A percentile compares a stretch with the other conserved stretches of the same genome.
These are phyloP conservation scores for Hypholoma sublateritium DNA, from an alignment of 768 basidiomycete species.

Conservation along the genomic window DNA sequence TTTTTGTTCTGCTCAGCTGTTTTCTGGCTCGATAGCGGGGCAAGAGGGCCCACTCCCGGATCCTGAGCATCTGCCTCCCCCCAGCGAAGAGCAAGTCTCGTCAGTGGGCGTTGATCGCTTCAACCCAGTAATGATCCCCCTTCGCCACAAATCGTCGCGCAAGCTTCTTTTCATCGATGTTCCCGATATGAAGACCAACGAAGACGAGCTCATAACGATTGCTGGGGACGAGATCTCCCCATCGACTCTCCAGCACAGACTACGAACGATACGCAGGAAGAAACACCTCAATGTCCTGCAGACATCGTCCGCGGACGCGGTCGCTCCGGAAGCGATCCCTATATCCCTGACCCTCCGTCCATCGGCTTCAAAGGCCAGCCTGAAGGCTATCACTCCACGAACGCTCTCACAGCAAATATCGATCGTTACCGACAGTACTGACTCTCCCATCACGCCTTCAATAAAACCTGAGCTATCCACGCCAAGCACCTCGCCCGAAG, in stretches of 20 bases:
- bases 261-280: conserved; percentile 38
- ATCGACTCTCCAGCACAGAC: conserved; percentile 6
- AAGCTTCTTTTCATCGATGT: conserved; percentile 6
- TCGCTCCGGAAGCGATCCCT: conserved; percentile 22
- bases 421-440: background rate
- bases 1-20: background rate
- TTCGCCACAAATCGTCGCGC: conserved; percentile 13
- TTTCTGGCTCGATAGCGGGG: background rate
- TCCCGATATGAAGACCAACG: conserved; percentile 1
- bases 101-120: conserved; percentile 20
- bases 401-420: background rate
- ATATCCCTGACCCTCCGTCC: conserved; percentile 18
- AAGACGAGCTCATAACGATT: background rate
- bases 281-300: conserved; percentile 31
- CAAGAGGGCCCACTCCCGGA: conserved; percentile 4
- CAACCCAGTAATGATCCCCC: conserved; percentile 9
- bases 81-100: conserved; percentile 10
- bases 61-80: conserved; percentile 1
- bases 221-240: conserved; percentile 1
- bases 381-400: background rate
- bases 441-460: background rate
- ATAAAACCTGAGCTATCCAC: conserved; percentile 6
- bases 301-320: conserved; percentile 16
- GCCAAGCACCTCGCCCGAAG: conserved; percentile 19
- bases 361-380: background rate